A percentile compares a stretch with the other conserved stretches of the same genome.
These are phyloP conservation scores for Aspergillus proliferans DNA, from an alignment of 2,329 filamentous ascomycete species.

Conservation along the genomic window DNA sequence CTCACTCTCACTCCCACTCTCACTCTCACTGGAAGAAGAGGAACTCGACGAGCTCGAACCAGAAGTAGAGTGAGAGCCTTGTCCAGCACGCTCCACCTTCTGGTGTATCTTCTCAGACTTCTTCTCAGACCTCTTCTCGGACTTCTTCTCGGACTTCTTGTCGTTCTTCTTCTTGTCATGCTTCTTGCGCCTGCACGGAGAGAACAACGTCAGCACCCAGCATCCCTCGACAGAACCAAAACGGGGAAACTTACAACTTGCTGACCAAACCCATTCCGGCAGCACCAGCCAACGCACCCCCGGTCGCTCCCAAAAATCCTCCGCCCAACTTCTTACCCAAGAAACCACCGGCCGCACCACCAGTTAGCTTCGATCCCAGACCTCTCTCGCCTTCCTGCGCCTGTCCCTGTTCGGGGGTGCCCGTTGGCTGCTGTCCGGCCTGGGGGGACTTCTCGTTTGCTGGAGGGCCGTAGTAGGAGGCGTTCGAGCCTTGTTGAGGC, in stretches of 20 bases:
- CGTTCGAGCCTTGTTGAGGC: slow-evolving; percentile 20
- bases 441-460: slow-evolving; percentile 12
- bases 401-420: slow-evolving; percentile 16
- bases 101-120: not conserved
- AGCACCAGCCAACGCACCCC: slow-evolving; percentile 29
- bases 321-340: slow-evolving; percentile 31
- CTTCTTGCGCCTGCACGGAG: slow-evolving; percentile 17
- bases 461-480: slow-evolving; percentile 25
- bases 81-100: not conserved
- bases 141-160: slow-evolving; percentile 14
- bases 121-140: slow-evolving; percentile 14
- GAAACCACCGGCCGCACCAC: slow-evolving; percentile 32
- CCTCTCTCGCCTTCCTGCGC: slow-evolving; percentile 23
- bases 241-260: slow-evolving; percentile 19
- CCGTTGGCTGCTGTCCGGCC: slow-evolving; percentile 13
- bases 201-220: slow-evolving; percentile 3
- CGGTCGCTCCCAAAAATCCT: slow-evolving; percentile 26
- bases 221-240: too few species aligned
- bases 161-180: slow-evolving; percentile 21
- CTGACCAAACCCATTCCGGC: slow-evolving; percentile 24
- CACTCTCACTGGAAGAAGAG: slow-evolving; percentile 2
- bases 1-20: not conserved
- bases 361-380: slow-evolving; percentile 31
- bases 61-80: slow-evolving; percentile 6
- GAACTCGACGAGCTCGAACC: slow-evolving; percentile 15